These are phyloP conservation scores for Annulohypoxylon nitens DNA, from an alignment of 495 filamentous ascomycete genomes.

Conservation along the genomic window DNA sequence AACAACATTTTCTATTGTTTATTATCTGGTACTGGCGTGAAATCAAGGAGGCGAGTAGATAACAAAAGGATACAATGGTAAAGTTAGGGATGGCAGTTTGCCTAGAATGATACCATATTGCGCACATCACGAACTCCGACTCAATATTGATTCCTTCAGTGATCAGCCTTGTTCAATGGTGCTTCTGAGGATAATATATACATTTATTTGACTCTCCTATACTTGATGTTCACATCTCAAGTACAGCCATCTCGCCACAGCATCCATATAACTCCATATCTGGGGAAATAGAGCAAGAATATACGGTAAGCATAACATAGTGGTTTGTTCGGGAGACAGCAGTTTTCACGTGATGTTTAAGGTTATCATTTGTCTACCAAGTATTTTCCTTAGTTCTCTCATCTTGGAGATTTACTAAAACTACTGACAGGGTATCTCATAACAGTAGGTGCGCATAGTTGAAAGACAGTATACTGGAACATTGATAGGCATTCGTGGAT, in stretches of 20 bases:
- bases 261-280: too few species aligned
- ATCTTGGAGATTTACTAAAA: too few species aligned
- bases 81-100: conserved; percentile 14
- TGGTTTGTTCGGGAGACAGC: too few species aligned
- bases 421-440: background rate
- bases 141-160: background rate
- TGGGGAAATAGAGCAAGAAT: too few species aligned
- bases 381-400: too few species aligned
- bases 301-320: too few species aligned
- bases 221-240: too few species aligned
- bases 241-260: too few species aligned
- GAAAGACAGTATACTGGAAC: background rate
- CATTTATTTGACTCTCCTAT: too few species aligned
- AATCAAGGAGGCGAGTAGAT: background rate
- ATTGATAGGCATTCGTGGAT: background rate
- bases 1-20: background rate
- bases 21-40: conserved; percentile 8
- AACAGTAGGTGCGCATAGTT: background rate
- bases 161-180: background rate
- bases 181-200: background rate
- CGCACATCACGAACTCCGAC: background rate
- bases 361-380: too few species aligned
- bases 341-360: too few species aligned
- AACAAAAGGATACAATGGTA: conserved; percentile 28
- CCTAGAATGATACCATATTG: conserved; percentile 46